Conservation (phyloP, 2,329 filamentous ascomycete genomes). For the Pseudogymnoascus pannorum region DNA sequence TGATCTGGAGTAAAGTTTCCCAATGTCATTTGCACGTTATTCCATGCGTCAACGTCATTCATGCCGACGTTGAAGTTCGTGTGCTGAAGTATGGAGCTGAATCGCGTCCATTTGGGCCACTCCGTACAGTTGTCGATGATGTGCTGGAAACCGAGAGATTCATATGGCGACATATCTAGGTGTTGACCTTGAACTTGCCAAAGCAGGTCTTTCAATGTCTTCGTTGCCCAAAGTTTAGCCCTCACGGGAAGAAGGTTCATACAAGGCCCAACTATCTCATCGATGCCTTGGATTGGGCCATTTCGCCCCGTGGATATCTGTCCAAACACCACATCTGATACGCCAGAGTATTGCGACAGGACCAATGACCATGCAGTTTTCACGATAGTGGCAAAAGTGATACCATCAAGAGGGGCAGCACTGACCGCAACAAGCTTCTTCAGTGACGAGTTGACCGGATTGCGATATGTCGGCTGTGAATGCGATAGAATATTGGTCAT, state of each 20-base stretch:
- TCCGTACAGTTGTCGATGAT: conserved; percentile 26
- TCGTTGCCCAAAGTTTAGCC: conserved; percentile 21
- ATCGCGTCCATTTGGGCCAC: conserved; percentile 38
- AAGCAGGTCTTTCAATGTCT: conserved; percentile 34
- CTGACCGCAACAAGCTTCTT: not conserved
- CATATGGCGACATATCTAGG: conserved; percentile 36
- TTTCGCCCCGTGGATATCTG: conserved; percentile 36
- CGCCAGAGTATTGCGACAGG: conserved; percentile 30
- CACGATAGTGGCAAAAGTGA: conserved; percentile 14
- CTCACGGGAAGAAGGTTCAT: conserved; percentile 37
- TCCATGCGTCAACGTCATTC: not conserved
- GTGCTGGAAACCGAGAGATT: conserved; percentile 37
- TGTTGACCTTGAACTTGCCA: conserved; percentile 38
- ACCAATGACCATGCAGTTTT: conserved; percentile 33
- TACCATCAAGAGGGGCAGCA: not conserved
- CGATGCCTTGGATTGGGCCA: conserved; percentile 31
- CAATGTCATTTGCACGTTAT: not conserved
- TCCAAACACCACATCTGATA: conserved; percentile 35
- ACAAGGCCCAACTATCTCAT: conserved; percentile 36
- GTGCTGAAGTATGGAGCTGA: conserved; percentile 49
- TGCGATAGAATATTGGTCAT: not conserved
- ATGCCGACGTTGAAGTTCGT: conserved; percentile 26
- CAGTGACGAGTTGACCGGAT: not conserved
- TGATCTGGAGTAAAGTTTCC: not conserved
- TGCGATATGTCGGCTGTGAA: not conserved